Conservation (phyloP, 805 yeast genomes). For the Candida succiphila region DNA sequence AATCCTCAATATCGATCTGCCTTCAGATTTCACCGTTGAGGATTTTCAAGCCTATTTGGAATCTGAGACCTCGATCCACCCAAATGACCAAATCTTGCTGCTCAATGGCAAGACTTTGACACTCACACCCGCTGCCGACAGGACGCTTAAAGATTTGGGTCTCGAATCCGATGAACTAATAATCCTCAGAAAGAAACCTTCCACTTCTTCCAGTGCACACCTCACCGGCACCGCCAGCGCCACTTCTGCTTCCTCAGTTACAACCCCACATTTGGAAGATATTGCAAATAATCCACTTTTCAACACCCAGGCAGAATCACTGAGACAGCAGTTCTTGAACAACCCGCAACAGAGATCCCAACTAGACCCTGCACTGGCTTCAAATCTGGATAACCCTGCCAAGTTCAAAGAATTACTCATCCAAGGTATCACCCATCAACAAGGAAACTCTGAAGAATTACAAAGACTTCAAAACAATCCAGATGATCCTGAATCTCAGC, state of each 20-base stretch:
- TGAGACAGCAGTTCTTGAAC: slow-evolving; percentile 37
- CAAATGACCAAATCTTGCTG: slow-evolving; percentile 35
- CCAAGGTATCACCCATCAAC: slow-evolving; percentile 14
- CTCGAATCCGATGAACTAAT: slow-evolving; percentile 53
- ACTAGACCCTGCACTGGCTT: slow-evolving; percentile 16
- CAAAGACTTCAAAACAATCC: slow-evolving; percentile 50
- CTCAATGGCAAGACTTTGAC: slow-evolving; percentile 34
- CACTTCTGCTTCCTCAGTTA: no score
- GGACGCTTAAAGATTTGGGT: slow-evolving; percentile 35
- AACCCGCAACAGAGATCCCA: slow-evolving; percentile 23
- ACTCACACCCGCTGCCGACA: slow-evolving; percentile 13
- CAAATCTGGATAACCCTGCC: slow-evolving; percentile 10
- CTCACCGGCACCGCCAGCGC: no score
- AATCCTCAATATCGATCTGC: slow-evolving; percentile 49
- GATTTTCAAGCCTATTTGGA: slow-evolving; percentile 70
- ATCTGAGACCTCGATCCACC: slow-evolving; percentile 51
- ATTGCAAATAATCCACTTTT: neutral
- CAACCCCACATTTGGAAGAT: neutral
- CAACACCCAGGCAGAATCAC: no score
- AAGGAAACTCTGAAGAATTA: slow-evolving; percentile 27
- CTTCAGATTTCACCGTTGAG: slow-evolving; percentile 48
- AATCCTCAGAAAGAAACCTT: slow-evolving; percentile 22
- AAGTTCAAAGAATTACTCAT: slow-evolving; percentile 23
- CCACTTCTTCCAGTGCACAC: slow-evolving; percentile 20
- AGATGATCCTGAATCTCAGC: slow-evolving; percentile 60